phyloP scores from a whole-genome alignment of 768 basidiomycete genomes.

The Dacryopinax primogenitus region DNA sequence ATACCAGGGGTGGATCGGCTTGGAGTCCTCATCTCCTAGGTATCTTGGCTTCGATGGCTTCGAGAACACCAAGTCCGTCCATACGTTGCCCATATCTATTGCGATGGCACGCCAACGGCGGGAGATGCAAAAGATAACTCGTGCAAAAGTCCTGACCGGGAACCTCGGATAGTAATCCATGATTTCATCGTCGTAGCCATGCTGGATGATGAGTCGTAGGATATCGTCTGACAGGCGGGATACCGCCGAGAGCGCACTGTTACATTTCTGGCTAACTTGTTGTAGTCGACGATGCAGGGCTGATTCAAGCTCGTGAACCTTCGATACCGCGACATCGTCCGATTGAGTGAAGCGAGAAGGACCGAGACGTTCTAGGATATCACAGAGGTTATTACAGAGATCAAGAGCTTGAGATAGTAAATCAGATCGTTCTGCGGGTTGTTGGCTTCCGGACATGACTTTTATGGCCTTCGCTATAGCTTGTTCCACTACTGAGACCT shows the following conservation, averaged over 20 bases:
- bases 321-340: too few species aligned
- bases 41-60: not conserved
- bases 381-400: too few species aligned
- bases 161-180: not conserved
- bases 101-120: not conserved
- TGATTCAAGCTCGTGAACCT: not conserved
- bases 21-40: not conserved
- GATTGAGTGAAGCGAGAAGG: too few species aligned
- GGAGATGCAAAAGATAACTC: not conserved
- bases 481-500: too few species aligned
- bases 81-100: not conserved
- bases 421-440: too few species aligned
- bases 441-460: too few species aligned
- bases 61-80: not conserved
- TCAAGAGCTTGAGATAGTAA: too few species aligned
- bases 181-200: not conserved
- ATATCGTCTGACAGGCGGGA: not conserved
- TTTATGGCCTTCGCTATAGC: too few species aligned
- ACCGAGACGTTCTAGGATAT: too few species aligned
- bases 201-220: not conserved
- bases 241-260: not conserved
- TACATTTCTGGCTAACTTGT: not conserved
- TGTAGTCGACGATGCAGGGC: not conserved
- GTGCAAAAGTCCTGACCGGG: not conserved
- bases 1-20: not conserved